Percentiles rank a stretch among this genome's conserved stretches.
Conservation (phyloP, 2,329 filamentous ascomycete genomes). For the Xylaria sp. region DNA sequence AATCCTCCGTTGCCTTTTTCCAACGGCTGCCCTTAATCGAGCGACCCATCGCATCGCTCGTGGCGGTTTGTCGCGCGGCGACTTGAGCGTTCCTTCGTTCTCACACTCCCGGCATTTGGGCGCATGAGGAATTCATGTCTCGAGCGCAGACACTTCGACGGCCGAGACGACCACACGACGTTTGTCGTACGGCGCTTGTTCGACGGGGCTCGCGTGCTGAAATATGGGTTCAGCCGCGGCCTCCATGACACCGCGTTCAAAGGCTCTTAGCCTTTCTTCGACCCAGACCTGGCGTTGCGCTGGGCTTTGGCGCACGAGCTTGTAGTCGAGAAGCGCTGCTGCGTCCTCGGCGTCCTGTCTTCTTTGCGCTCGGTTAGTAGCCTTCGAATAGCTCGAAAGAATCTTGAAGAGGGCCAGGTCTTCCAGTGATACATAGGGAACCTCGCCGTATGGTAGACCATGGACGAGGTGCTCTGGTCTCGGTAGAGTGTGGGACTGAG, state of each 20-base stretch:
- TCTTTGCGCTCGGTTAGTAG: slow-evolving; percentile 37
- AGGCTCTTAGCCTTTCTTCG: neutral
- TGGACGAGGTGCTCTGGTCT: slow-evolving; percentile 37
- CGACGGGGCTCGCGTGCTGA: slow-evolving; percentile 39
- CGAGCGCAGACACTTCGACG: slow-evolving; percentile 35
- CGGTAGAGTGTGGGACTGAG: slow-evolving; percentile 43
- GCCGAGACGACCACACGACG: neutral
- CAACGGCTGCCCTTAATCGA: neutral
- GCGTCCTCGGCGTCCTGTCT: slow-evolving; percentile 44
- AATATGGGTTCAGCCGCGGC: slow-evolving; percentile 30
- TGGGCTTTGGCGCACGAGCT: neutral
- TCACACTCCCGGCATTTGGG: neutral
- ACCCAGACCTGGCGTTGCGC: neutral
- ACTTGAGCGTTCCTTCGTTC: slow-evolving; percentile 8
- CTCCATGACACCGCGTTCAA: neutral
- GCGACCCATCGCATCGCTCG: neutral
- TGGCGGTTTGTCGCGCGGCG: neutral
- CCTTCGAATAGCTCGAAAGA: slow-evolving; percentile 36
- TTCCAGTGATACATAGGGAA: slow-evolving; percentile 44
- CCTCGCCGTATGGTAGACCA: slow-evolving; percentile 39
- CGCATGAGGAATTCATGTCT: slow-evolving; percentile 37
- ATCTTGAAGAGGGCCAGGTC: slow-evolving; percentile 46
- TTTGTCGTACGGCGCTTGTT: slow-evolving; percentile 43
- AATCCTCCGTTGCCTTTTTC: too few species aligned
- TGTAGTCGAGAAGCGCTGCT: slow-evolving; percentile 40